Evolutionary conservation across 139 green algal species (phyloP).

Genomic region (Coelastrella sp.): DNA sequence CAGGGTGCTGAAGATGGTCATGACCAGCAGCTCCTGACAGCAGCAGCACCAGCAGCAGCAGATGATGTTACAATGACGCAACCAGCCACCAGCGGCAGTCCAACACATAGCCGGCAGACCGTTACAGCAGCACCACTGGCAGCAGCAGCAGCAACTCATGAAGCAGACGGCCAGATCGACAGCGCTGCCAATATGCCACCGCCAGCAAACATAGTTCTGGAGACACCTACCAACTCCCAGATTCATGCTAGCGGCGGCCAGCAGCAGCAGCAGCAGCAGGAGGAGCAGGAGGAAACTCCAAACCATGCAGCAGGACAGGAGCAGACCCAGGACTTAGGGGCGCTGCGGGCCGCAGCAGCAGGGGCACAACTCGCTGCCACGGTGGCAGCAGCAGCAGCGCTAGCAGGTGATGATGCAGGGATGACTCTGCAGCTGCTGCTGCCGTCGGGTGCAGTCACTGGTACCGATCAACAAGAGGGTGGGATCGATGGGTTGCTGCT

Average conservation of each 20-base stretch:
- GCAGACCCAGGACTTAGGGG: neutral
- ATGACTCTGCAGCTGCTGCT: neutral
- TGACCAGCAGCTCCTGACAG: neutral
- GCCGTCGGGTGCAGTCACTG: neutral
- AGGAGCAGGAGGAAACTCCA: no score
- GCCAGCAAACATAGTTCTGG: neutral
- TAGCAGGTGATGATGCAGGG: neutral
- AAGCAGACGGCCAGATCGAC: neutral
- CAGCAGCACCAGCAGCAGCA: neutral
- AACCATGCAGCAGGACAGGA: neutral
- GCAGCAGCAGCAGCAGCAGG: neutral
- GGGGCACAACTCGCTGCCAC: neutral
- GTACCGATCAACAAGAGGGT: neutral
- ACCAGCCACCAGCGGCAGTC: slow-evolving; percentile 1
- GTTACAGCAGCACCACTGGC: neutral
- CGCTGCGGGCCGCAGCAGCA: neutral
- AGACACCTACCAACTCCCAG: neutral
- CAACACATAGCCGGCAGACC: neutral
- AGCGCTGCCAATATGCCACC: neutral
- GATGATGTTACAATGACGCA: slow-evolving; percentile 19
- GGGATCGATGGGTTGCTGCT: neutral
- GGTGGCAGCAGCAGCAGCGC: neutral
- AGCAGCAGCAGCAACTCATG: neutral
- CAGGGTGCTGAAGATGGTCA: neutral
- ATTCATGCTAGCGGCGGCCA: neutral